These are phyloP conservation scores for Cicer judaicum DNA, from an alignment of 306 rosid genomes.

Conservation along the genomic window DNA sequence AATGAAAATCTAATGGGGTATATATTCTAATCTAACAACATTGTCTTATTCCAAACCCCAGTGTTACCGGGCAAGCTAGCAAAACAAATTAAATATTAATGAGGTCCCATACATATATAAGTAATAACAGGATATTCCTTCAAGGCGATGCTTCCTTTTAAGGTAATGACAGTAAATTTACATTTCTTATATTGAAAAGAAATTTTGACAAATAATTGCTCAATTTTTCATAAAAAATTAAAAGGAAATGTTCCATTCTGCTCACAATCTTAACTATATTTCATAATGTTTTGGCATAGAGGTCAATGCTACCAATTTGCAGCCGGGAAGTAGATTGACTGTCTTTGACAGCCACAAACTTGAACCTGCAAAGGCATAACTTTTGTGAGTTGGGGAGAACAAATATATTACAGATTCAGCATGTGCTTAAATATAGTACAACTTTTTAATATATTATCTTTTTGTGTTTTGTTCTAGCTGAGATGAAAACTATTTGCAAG, in stretches of 20 bases:
- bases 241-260: slow-evolving; percentile 5
- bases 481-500: too few relatives aligned
- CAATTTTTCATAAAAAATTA: background rate
- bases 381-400: slow-evolving; percentile 28
- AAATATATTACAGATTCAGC: background rate
- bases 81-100: too few relatives aligned
- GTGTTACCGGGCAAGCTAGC: too few relatives aligned
- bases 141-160: slow-evolving; percentile 7
- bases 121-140: background rate
- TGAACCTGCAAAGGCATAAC: slow-evolving; percentile 60
- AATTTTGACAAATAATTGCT: background rate
- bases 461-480: too few relatives aligned
- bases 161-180: background rate
- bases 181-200: background rate
- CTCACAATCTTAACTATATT: slow-evolving; percentile 12
- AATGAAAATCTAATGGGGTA: too few relatives aligned
- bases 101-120: too few relatives aligned
- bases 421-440: background rate
- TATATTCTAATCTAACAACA: too few relatives aligned
- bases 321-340: slow-evolving; percentile 65
- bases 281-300: slow-evolving; percentile 54
- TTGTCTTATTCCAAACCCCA: too few relatives aligned
- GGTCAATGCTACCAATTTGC: slow-evolving; percentile 88
- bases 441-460: too few relatives aligned
- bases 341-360: slow-evolving; percentile 72